A percentile compares a stretch with the other conserved stretches of the same genome.
phyloP scores from a whole-genome alignment of 73 alveolate species.

The Urostyla sp. region DNA sequence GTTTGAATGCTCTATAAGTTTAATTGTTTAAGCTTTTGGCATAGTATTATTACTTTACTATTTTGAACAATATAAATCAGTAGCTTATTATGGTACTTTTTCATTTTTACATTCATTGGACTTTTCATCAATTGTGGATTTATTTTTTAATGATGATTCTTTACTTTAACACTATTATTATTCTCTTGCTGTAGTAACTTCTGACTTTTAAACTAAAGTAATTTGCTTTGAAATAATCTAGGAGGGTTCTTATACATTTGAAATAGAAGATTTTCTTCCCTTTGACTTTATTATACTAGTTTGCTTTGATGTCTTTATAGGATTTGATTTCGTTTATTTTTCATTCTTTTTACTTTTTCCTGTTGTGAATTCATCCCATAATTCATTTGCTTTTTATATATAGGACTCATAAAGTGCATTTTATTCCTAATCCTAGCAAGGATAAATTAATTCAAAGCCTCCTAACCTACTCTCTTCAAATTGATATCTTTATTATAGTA shows the following conservation, averaged over 20 bases:
- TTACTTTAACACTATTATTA: too few species aligned
- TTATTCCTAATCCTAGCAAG: constrained; percentile 11
- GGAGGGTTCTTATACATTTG: too few species aligned
- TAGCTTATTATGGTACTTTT: too few species aligned
- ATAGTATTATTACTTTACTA: too few species aligned
- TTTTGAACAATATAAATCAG: too few species aligned
- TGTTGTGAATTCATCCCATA: constrained; percentile 62
- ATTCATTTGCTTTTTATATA: constrained; percentile 48
- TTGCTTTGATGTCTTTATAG: neutral
- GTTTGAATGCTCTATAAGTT: too few species aligned
- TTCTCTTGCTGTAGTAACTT: too few species aligned
- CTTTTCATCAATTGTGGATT: too few species aligned
- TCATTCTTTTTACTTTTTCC: constrained; percentile 44
- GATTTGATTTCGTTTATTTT: neutral
- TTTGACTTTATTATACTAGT: neutral
- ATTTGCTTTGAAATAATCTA: neutral
- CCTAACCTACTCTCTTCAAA: constrained; percentile 32
- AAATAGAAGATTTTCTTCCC: too few species aligned
- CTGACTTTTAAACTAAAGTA: neutral
- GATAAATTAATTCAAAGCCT: constrained; percentile 47
- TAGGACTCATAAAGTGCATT: constrained; percentile 22
- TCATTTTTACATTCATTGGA: too few species aligned
- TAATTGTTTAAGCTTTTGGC: too few species aligned
- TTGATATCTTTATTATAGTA: constrained; percentile 24
- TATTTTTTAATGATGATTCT: too few species aligned